Conservation (phyloP, 371 early-diverging fungal genomes). For the Mycotypha africana region DNA sequence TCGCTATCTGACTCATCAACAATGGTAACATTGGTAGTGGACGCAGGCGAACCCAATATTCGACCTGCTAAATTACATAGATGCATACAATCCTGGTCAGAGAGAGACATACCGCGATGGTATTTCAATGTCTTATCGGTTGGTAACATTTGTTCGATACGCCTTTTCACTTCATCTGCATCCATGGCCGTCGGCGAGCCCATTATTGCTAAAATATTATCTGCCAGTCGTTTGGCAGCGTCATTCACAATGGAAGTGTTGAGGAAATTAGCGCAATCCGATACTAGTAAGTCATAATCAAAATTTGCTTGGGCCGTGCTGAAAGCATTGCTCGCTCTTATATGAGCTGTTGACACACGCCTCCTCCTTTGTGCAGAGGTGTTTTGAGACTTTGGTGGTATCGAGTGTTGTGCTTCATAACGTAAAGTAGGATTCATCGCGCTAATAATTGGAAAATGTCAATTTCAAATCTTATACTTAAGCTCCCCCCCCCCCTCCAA, state of each 20-base stretch:
- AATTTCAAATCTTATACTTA: too few relatives aligned
- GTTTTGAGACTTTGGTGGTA: too few relatives aligned
- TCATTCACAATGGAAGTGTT: neutral
- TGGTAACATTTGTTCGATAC: slow-evolving; percentile 16
- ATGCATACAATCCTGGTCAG: slow-evolving; percentile 4
- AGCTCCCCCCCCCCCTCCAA: too few relatives aligned
- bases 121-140: neutral
- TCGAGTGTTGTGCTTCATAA: too few relatives aligned
- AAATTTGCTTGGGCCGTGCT: slow-evolving; percentile 1
- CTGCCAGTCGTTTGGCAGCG: slow-evolving; percentile 8
- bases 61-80: slow-evolving; percentile 14
- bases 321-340: neutral
- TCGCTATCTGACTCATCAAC: slow-evolving; percentile 8
- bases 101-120: slow-evolving; percentile 9
- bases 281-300: slow-evolving; percentile 11
- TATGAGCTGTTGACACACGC: neutral
- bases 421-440: too few relatives aligned
- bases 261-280: slow-evolving; percentile 6
- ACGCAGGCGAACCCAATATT: neutral
- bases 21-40: slow-evolving; percentile 4
- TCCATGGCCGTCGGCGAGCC: slow-evolving; percentile 7
- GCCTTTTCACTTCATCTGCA: slow-evolving; percentile 9
- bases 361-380: neutral
- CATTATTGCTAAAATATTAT: slow-evolving; percentile 6
- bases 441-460: too few relatives aligned